These are phyloP conservation scores for Fomitopsis pinicola DNA, from an alignment of 1,284 basidiomycete genomes.

Conservation along the genomic window DNA sequence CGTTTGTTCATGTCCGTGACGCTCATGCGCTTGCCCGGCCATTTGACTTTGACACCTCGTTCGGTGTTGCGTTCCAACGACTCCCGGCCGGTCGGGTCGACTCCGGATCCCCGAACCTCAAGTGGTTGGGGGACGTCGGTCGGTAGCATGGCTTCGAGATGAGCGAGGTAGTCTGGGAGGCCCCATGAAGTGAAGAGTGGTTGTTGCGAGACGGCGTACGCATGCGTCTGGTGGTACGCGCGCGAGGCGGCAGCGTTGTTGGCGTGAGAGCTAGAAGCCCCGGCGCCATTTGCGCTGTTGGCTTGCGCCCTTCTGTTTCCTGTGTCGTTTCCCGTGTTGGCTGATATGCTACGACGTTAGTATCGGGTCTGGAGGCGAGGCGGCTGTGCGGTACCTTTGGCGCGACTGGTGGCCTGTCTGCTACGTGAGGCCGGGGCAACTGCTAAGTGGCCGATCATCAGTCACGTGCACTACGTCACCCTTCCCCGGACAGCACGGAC, in stretches of 20 bases:
- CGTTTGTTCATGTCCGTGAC: slow-evolving; percentile 97
- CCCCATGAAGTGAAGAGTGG: slow-evolving; percentile 80
- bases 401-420: slow-evolving; percentile 42
- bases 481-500: slow-evolving; percentile 33
- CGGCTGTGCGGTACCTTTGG: slow-evolving; percentile 31
- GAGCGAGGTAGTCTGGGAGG: slow-evolving; percentile 90
- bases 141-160: slow-evolving; percentile 84
- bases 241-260: slow-evolving; percentile 29
- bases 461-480: slow-evolving; percentile 37
- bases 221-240: slow-evolving; percentile 71
- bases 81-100: slow-evolving; percentile 33
- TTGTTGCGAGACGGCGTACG: slow-evolving; percentile 71
- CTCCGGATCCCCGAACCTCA: slow-evolving; percentile 54
- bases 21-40: slow-evolving; percentile 92
- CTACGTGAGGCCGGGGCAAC: slow-evolving; percentile 22
- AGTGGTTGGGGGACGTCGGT: slow-evolving; percentile 70
- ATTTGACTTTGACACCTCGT: slow-evolving; percentile 88
- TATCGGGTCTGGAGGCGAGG: slow-evolving; percentile 21
- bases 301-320: slow-evolving; percentile 19
- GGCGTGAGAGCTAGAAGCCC: slow-evolving; percentile 7
- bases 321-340: slow-evolving; percentile 27
- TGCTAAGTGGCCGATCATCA: slow-evolving; percentile 22
- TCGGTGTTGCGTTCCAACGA: slow-evolving; percentile 64
- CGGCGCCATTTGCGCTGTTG: slow-evolving; percentile 15
- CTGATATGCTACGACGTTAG: slow-evolving; percentile 17